These are phyloP conservation scores for Edaphochlamys debaryana DNA, from an alignment of 139 green algal species.

Conservation along the genomic window DNA sequence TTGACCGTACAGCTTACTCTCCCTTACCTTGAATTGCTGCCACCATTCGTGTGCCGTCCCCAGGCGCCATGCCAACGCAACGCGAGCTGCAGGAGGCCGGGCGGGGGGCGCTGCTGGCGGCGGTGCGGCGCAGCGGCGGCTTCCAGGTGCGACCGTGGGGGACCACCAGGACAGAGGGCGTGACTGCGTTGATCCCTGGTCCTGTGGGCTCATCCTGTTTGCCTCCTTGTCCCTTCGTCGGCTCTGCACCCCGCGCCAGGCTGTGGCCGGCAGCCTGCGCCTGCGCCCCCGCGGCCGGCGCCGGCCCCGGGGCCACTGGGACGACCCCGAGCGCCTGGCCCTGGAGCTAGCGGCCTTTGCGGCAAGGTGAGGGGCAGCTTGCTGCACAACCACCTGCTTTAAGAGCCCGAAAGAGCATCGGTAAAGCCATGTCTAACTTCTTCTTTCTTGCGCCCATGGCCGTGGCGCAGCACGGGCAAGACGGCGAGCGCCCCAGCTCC, in stretches of 20 bases:
- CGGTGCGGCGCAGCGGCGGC: background rate
- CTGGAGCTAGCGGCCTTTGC: background rate
- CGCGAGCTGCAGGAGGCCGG: slow-evolving; percentile 2
- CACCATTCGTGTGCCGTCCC: too few relatives aligned
- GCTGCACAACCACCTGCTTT: too few relatives aligned
- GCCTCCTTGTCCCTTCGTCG: background rate
- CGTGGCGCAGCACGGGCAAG: too few relatives aligned
- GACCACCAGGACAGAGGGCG: background rate
- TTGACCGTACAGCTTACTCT: background rate
- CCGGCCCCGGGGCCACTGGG: background rate
- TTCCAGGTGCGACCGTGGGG: background rate
- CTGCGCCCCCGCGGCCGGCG: background rate
- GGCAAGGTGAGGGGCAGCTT: too few relatives aligned
- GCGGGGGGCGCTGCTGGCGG: background rate
- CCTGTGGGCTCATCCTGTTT: background rate
- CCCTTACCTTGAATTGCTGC: background rate
- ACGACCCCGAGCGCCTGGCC: background rate
- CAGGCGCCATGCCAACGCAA: slow-evolving; percentile 5
- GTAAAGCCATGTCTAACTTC: too few relatives aligned
- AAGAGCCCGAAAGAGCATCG: too few relatives aligned
- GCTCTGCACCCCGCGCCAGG: too few relatives aligned
- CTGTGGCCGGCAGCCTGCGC: background rate
- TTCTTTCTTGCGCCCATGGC: too few relatives aligned
- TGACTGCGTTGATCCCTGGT: background rate
- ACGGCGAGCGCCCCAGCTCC: too few relatives aligned